These are phyloP conservation scores for Acacia crassicarpa DNA, from an alignment of 306 rosid species.

Conservation along the genomic window DNA sequence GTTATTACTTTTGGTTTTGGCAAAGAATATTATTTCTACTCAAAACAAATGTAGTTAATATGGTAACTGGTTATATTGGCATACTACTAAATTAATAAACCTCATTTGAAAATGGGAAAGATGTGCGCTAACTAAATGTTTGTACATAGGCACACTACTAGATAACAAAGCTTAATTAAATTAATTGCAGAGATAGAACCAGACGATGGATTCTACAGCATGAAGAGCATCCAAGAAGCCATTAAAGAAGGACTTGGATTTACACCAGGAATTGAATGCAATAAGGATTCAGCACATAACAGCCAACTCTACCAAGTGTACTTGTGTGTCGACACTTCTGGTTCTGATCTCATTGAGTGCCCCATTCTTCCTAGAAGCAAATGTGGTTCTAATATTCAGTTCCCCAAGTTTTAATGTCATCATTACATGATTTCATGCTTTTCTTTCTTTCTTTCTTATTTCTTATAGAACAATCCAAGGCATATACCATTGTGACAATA, in stretches of 20 bases:
- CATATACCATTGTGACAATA: neutral
- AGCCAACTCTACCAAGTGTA: slow-evolving; percentile 6
- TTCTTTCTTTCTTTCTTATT: neutral
- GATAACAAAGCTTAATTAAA: neutral
- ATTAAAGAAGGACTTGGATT: slow-evolving; percentile 35
- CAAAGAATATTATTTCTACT: neutral
- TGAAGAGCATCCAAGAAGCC: slow-evolving; percentile 42
- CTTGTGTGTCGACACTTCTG: neutral
- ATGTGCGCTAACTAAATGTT: neutral
- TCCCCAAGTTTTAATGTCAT: slow-evolving; percentile 22
- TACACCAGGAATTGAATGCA: neutral
- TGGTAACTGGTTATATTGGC: neutral
- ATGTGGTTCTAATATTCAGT: neutral
- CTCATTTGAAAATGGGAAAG: neutral
- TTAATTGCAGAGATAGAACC: slow-evolving; percentile 59
- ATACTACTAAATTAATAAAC: too few relatives aligned
- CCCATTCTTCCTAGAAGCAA: neutral
- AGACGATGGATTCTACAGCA: slow-evolving; percentile 58
- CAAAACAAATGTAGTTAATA: too few relatives aligned
- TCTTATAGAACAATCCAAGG: neutral
- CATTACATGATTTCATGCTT: neutral
- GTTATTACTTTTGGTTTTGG: neutral
- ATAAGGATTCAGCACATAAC: neutral
- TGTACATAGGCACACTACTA: neutral
- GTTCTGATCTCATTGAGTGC: neutral